These are phyloP conservation scores for Quercus alba DNA, from an alignment of 306 rosid species.

Conservation along the genomic window DNA sequence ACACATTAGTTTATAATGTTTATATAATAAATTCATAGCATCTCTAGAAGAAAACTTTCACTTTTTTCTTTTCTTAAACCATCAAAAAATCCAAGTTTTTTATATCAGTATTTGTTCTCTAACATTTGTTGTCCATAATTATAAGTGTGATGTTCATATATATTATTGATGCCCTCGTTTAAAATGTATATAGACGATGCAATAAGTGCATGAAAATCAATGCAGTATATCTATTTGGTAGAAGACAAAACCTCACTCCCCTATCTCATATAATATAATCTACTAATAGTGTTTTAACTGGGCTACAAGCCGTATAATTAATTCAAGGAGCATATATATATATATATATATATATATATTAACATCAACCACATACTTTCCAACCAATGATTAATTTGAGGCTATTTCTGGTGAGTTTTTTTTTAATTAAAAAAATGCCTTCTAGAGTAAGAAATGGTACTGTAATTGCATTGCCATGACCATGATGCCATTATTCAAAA, in stretches of 20 bases:
- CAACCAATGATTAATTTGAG: background rate
- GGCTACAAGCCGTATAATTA: background rate
- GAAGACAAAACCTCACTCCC: background rate
- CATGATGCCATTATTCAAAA: background rate
- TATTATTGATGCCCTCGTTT: too few relatives aligned
- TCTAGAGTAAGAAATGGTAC: background rate
- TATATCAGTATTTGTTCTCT: too few relatives aligned
- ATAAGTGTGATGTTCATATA: too few relatives aligned
- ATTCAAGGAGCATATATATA: slow-evolving; percentile 14
- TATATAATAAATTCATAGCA: too few relatives aligned
- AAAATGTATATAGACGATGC: too few relatives aligned
- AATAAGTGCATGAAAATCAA: too few relatives aligned
- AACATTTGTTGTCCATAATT: too few relatives aligned
- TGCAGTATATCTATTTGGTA: background rate
- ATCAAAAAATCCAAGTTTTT: too few relatives aligned
- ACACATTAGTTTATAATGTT: too few relatives aligned
- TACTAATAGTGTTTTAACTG: background rate
- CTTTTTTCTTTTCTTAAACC: too few relatives aligned
- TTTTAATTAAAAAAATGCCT: too few relatives aligned
- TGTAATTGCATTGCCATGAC: background rate
- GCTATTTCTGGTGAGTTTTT: background rate
- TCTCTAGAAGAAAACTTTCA: too few relatives aligned
- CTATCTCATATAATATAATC: background rate
- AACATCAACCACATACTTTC: background rate
- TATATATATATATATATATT: slow-evolving; percentile 19